Conservation (phyloP, 2,329 filamentous ascomycete species). For the Trichophyton equinum region DNA sequence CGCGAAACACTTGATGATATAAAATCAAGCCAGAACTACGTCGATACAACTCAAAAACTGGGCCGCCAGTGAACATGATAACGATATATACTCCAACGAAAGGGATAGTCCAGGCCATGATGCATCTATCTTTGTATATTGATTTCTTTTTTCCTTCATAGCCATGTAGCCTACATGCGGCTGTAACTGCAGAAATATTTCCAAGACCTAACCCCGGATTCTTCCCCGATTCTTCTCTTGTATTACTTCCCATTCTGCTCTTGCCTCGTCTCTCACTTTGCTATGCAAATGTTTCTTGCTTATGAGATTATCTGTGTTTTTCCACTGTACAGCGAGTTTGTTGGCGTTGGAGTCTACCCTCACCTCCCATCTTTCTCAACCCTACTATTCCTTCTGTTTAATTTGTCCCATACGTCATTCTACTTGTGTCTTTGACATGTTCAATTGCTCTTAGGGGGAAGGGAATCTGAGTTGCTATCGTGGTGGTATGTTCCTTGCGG, state of each 20-base stretch:
- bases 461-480: not conserved
- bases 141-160: not conserved
- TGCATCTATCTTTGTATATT: not conserved
- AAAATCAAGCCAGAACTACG: not conserved
- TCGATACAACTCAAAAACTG: not conserved
- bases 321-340: not conserved
- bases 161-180: not conserved
- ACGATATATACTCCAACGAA: not conserved
- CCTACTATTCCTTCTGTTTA: not conserved
- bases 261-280: not conserved
- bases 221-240: not conserved
- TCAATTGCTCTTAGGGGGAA: not conserved
- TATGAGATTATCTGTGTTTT: not conserved
- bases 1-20: slow-evolving; percentile 53
- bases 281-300: not conserved
- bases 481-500: not conserved
- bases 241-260: not conserved
- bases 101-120: not conserved
- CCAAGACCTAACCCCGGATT: not conserved
- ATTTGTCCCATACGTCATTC: not conserved
- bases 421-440: not conserved
- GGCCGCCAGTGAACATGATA: not conserved
- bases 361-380: not conserved
- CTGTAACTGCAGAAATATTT: not conserved
- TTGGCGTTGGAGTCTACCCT: not conserved